Conservation (phyloP, 495 filamentous ascomycete genomes). For the Penicillium arizonense region DNA sequence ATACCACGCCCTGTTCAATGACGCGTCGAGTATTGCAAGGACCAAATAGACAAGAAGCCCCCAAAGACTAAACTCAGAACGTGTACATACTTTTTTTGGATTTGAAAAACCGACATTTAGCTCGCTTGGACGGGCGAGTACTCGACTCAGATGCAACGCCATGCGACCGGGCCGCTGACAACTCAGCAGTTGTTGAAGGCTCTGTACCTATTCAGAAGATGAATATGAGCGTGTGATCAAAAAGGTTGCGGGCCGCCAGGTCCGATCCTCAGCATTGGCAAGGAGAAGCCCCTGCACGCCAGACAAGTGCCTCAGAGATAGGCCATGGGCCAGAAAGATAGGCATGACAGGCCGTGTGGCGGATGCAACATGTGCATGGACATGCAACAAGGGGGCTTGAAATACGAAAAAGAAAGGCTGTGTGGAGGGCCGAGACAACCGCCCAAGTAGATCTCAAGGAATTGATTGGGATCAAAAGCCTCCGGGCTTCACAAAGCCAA, state of each 20-base stretch:
- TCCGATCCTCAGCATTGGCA: conserved; percentile 13
- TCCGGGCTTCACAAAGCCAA: conserved; percentile 4
- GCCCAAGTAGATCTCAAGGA: conserved; percentile 7
- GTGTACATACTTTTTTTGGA: conserved; percentile 25
- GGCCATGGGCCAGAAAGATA: background rate
- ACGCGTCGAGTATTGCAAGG: background rate
- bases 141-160: conserved; percentile 18
- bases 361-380: conserved; percentile 10
- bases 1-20: conserved; percentile 1
- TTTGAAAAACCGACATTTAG: conserved; percentile 29
- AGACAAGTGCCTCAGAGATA: conserved; percentile 7
- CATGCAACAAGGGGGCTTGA: conserved; percentile 6
- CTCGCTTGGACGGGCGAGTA: conserved; percentile 22
- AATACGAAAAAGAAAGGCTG: conserved; percentile 8
- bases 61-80: conserved; percentile 5
- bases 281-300: conserved; percentile 9
- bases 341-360: conserved; percentile 8
- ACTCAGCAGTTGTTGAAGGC: conserved; percentile 24
- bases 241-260: conserved; percentile 31
- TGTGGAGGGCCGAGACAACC: background rate
- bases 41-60: background rate
- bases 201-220: conserved; percentile 20
- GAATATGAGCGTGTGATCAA: conserved; percentile 36
- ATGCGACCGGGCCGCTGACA: conserved; percentile 33
- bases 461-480: conserved; percentile 10